Percentiles rank a stretch among this genome's conserved stretches.
phyloP scores from a whole-genome alignment of 768 basidiomycete species.

The Pisolithus microcarpus region DNA sequence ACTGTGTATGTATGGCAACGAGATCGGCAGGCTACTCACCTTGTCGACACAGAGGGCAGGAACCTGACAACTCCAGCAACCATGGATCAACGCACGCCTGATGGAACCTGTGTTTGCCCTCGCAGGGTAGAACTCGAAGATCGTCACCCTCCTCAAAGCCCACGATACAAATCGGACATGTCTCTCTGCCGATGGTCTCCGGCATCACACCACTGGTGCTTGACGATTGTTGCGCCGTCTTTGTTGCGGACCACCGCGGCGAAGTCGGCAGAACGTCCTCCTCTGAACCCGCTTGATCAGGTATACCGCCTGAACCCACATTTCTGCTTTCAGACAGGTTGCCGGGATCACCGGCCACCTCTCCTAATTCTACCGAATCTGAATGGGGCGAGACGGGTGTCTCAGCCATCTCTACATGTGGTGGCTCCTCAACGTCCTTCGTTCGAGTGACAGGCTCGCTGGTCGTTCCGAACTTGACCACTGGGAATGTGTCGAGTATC shows the following conservation, averaged over 20 bases:
- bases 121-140: conserved; percentile 83
- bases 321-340: neutral
- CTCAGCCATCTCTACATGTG: neutral
- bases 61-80: conserved; percentile 83
- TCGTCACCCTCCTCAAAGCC: conserved; percentile 95
- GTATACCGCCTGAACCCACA: neutral
- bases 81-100: conserved; percentile 88
- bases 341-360: neutral
- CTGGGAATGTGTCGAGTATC: conserved; percentile 91
- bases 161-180: conserved; percentile 91
- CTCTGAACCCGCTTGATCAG: conserved; percentile 6
- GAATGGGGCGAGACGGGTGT: neutral
- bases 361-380: conserved; percentile 9
- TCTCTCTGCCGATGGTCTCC: conserved; percentile 69
- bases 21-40: conserved; percentile 38
- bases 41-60: conserved; percentile 89
- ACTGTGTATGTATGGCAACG: neutral
- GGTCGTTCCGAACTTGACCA: conserved; percentile 72
- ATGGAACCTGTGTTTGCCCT: conserved; percentile 87
- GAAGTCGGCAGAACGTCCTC: neutral
- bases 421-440: conserved; percentile 29
- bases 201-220: conserved; percentile 33
- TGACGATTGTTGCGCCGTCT: neutral
- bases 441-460: conserved; percentile 7
- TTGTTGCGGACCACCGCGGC: neutral